Conservation (phyloP, 2,329 filamentous ascomycete species). For the Cercospora zeina region DNA sequence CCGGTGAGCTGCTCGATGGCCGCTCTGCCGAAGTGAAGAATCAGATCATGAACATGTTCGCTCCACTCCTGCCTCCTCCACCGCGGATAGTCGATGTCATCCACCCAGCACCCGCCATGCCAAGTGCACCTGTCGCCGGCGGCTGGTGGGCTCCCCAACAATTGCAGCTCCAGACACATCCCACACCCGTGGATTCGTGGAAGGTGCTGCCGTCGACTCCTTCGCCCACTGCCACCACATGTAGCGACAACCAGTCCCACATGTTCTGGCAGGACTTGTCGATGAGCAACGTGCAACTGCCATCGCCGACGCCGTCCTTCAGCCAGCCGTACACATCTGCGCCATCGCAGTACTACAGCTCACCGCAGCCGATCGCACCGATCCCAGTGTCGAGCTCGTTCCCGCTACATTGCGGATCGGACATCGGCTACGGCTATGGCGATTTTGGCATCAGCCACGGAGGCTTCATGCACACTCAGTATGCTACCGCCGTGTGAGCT, state of each 20-base stretch:
- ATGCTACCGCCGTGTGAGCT: conserved; percentile 79
- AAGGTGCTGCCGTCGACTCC: conserved; percentile 87
- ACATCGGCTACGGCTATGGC: conserved; percentile 61
- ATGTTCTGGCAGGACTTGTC: conserved; percentile 78
- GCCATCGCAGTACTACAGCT: conserved; percentile 68
- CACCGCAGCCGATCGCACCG: conserved; percentile 70
- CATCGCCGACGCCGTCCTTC: conserved; percentile 77
- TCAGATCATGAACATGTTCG: conserved; percentile 79
- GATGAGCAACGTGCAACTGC: conserved; percentile 68
- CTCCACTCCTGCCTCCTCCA: conserved; percentile 79
- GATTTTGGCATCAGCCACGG: conserved; percentile 86
- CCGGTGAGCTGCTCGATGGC: conserved; percentile 86
- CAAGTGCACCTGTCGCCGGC: conserved; percentile 67
- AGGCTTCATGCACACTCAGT: conserved; percentile 68
- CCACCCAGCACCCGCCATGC: conserved; percentile 79
- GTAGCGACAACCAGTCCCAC: conserved; percentile 67
- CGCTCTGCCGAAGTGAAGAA: conserved; percentile 92
- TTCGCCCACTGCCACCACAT: conserved; percentile 66
- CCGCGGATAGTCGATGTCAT: conserved; percentile 87
- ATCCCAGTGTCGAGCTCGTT: conserved; percentile 86
- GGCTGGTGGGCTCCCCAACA: conserved; percentile 78
- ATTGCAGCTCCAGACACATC: conserved; percentile 61
- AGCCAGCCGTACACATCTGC: conserved; percentile 70
- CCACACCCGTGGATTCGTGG: conserved; percentile 80
- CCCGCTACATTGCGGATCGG: conserved; percentile 77